Percentiles rank a stretch among this genome's conserved stretches.
Conservation (phyloP, 495 filamentous ascomycete species). For the Bacidia rubella region DNA sequence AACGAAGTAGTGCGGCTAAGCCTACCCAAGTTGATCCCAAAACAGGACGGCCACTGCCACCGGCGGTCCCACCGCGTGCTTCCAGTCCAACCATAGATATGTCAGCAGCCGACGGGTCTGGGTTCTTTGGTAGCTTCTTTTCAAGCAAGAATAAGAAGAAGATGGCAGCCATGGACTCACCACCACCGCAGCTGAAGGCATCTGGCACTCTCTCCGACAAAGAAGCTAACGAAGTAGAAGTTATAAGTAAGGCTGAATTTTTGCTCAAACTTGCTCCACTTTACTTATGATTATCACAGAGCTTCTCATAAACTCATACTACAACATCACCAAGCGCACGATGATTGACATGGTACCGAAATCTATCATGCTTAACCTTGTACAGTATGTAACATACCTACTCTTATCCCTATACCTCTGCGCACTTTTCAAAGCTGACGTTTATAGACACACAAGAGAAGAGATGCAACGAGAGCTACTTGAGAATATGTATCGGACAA, state of each 20-base stretch:
- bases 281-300: constrained; percentile 36
- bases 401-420: neutral
- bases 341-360: constrained; percentile 99
- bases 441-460: constrained; percentile 72
- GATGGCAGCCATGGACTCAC: constrained; percentile 96
- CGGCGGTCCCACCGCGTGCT: constrained; percentile 48
- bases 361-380: constrained; percentile 95
- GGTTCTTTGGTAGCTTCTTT: constrained; percentile 97
- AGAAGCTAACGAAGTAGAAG: constrained; percentile 88
- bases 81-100: constrained; percentile 50
- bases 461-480: constrained; percentile 97
- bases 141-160: constrained; percentile 99
- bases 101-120: constrained; percentile 44
- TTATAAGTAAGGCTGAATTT: constrained; percentile 62
- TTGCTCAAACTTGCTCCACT: constrained; percentile 19
- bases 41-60: constrained; percentile 85
- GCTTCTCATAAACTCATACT: constrained; percentile 91
- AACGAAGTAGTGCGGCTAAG: constrained; percentile 63
- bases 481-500: constrained; percentile 91
- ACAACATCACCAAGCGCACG: constrained; percentile 90
- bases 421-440: constrained; percentile 8
- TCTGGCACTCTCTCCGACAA: constrained; percentile 84
- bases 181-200: constrained; percentile 84
- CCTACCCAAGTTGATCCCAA: constrained; percentile 98
- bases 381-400: constrained; percentile 51